Percentiles rank a stretch among this genome's conserved stretches.
These are phyloP conservation scores for Fraxinus anomala DNA, from an alignment of 257 asterid genomes.

Conservation along the genomic window DNA sequence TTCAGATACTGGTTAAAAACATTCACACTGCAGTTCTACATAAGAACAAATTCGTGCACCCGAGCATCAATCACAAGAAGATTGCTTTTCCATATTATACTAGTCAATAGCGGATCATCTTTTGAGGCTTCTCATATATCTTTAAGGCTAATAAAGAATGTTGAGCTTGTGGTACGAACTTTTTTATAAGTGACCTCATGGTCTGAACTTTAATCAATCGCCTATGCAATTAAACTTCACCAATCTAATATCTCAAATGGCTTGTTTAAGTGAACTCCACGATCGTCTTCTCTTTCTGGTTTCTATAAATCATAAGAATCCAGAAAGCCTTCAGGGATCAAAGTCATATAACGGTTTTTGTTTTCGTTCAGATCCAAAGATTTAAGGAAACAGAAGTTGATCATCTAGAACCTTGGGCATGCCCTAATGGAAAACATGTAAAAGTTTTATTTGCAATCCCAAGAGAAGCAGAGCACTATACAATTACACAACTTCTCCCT, in stretches of 20 bases:
- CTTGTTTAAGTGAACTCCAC: neutral
- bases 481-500: neutral
- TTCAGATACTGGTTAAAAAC: conserved; percentile 10
- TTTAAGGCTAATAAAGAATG: neutral
- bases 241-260: neutral
- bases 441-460: neutral
- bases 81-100: conserved; percentile 16
- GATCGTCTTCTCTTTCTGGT: neutral
- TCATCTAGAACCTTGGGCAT: conserved; percentile 2
- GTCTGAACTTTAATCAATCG: neutral
- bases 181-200: neutral
- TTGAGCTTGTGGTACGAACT: neutral
- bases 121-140: neutral
- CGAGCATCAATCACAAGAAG: conserved; percentile 22
- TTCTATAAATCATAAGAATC: neutral
- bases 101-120: neutral
- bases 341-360: neutral
- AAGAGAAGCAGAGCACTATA: neutral
- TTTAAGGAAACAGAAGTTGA: neutral
- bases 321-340: neutral
- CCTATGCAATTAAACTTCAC: neutral
- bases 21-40: conserved; percentile 13
- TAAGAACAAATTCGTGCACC: conserved; percentile 12
- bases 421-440: neutral
- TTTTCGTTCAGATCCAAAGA: neutral